A percentile compares a stretch with the other conserved stretches of the same genome.
These are phyloP conservation scores for Dothideomycetes sp. DNA, from an alignment of 2,329 filamentous ascomycete genomes.

Conservation along the genomic window DNA sequence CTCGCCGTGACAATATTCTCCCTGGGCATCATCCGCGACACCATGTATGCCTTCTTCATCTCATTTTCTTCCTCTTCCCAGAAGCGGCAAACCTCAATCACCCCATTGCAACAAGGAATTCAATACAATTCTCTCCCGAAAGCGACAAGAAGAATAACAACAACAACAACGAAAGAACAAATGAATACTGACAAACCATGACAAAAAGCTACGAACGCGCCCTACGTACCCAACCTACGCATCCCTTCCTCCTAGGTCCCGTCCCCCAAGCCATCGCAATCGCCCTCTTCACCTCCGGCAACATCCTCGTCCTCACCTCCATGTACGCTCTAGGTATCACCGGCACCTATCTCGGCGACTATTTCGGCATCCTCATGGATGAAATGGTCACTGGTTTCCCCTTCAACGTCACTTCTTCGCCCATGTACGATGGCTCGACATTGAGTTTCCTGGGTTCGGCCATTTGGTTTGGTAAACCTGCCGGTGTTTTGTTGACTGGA, in stretches of 20 bases:
- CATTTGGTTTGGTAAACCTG: constrained; percentile 76
- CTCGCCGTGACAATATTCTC: constrained; percentile 86
- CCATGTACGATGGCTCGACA: constrained; percentile 95
- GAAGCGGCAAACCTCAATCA: constrained; percentile 3
- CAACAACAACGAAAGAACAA: neutral
- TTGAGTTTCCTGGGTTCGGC: constrained; percentile 86
- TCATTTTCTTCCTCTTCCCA: neutral
- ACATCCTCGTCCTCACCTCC: constrained; percentile 74
- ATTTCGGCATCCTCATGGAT: constrained; percentile 98
- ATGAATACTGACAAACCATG: neutral
- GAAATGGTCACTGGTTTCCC: constrained; percentile 88
- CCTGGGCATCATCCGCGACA: constrained; percentile 78
- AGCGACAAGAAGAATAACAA: neutral
- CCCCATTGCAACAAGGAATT: neutral
- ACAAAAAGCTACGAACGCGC: constrained; percentile 69
- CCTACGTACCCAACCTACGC: constrained; percentile 64
- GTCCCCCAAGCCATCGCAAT: constrained; percentile 56
- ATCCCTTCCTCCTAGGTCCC: constrained; percentile 59
- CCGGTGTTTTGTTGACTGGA: constrained; percentile 66
- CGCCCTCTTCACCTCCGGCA: constrained; percentile 64
- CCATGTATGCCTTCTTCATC: constrained; percentile 29
- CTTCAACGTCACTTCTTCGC: constrained; percentile 81
- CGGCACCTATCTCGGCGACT: constrained; percentile 94
- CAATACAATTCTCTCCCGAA: constrained; percentile 4
- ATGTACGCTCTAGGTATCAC: constrained; percentile 91